Base-by-base conservation (phyloP, 257 asterid species). In the Primulina tabacum region DNA sequence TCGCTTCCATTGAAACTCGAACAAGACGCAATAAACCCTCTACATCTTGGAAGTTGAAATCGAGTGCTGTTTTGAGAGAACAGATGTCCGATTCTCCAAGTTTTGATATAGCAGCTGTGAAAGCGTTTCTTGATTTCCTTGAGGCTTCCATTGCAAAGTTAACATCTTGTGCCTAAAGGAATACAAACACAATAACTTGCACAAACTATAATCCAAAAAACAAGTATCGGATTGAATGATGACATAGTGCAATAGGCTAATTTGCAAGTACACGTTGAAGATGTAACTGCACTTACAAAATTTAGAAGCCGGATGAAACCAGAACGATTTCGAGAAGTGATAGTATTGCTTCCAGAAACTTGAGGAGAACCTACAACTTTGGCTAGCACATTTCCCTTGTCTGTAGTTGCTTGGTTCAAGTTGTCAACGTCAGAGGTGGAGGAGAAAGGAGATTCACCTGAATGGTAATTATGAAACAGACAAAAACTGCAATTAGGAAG, bases 371-470 rank as follows among this genome's bases (percentile, higher is more conserved):
- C 76, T 61, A 77, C 85, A 75, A 85, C 95, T 82, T 86, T 93
- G 71, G 85, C 82, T 71, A 81, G 72, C 63, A 92, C 75, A 64
- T 79, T 50, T 8, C 57, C 85, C 89, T 85, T 94, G 77, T 88
- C 97, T 6, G 74, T 73, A 35, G 80, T 75, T 60, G 81, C 80
- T 83, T 84, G 91, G 89, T 84, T 94, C 84, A 94, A 82, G 83
- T 91, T 91, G 85, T 94, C 99, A 57, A 91, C 82, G 83, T 94
- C 99, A 58, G 99, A 94, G 68, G 97, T 97, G 69, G 99, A 94
- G 62, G 99, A 94, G 70, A 97, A 89, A 77, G 99, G 97, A 71
- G 99, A 94, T 73, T 94, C 99, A 73, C 97, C 99, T 94, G 78
- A 78, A 78, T 18, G 64, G 63, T 53, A 61, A 32, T 72, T 71